Evolutionary conservation across 495 filamentous ascomycete species (phyloP).

Genomic region (Daldinia decipiens): DNA sequence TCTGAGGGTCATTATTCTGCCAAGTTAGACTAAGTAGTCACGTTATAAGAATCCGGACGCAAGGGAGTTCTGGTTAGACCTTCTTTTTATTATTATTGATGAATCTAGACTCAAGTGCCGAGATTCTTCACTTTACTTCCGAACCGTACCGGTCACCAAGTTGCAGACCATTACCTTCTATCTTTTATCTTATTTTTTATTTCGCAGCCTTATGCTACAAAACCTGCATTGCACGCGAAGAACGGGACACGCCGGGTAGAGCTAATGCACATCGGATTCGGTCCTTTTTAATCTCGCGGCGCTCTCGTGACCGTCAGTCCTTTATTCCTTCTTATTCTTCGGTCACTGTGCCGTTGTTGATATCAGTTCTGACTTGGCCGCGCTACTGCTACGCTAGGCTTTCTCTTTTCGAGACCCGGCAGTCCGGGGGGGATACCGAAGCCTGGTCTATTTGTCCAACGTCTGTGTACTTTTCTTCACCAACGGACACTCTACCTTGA

Average conservation of each 20-base stretch:
- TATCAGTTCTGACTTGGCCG: constrained; percentile 14
- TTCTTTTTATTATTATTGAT: neutral
- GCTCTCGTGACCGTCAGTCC: constrained; percentile 36
- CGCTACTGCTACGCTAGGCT: constrained; percentile 25
- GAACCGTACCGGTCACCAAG: neutral
- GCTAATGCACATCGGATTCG: constrained; percentile 41
- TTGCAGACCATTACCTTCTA: constrained; percentile 10
- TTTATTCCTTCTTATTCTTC: constrained; percentile 20
- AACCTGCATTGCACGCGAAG: constrained; percentile 12
- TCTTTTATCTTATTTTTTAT: too few species aligned
- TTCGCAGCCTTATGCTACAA: constrained; percentile 21
- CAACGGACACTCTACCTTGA: neutral
- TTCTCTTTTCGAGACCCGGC: constrained; percentile 23
- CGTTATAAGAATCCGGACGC: constrained; percentile 17
- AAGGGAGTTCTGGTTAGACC: constrained; percentile 17
- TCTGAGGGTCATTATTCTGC: constrained; percentile 25
- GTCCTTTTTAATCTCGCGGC: constrained; percentile 40
- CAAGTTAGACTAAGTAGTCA: constrained; percentile 30
- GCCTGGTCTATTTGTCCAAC: neutral
- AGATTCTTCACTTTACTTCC: constrained; percentile 4
- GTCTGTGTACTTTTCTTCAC: neutral
- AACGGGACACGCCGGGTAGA: constrained; percentile 16
- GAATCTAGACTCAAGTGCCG: constrained; percentile 13
- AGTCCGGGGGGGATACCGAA: constrained; percentile 23
- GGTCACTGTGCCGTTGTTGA: constrained; percentile 10